phyloP scores from a whole-genome alignment of 1,284 basidiomycete genomes.

The Cutaneotrichosporon cavernicola region DNA sequence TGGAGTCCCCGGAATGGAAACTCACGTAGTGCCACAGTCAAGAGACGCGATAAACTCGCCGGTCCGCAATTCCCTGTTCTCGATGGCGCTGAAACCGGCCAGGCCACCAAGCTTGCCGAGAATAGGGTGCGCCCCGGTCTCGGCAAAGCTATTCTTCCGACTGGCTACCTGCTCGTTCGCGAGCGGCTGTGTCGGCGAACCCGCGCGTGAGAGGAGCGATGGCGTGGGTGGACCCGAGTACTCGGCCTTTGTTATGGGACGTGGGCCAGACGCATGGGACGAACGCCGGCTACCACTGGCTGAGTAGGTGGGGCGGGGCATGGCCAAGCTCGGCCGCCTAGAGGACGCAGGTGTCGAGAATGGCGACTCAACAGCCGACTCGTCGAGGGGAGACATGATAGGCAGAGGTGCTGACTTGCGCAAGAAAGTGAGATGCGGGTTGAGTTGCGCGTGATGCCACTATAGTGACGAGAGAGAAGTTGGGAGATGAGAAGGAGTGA shows the following conservation, averaged over 20 bases:
- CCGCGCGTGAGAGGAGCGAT: slow-evolving; percentile 49
- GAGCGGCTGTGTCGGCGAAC: slow-evolving; percentile 49
- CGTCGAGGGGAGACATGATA: slow-evolving; percentile 13
- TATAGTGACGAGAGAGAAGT: background rate
- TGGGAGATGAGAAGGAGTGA: background rate
- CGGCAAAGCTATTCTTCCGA: slow-evolving; percentile 28
- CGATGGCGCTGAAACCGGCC: slow-evolving; percentile 32
- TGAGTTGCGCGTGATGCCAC: too few species aligned
- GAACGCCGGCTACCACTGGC: slow-evolving; percentile 26
- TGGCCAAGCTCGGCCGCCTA: slow-evolving; percentile 4
- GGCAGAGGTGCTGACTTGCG: background rate
- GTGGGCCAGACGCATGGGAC: slow-evolving; percentile 40
- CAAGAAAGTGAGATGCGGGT: background rate
- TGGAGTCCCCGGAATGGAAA: slow-evolving; percentile 17
- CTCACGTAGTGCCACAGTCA: slow-evolving; percentile 90
- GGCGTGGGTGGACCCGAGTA: slow-evolving; percentile 47
- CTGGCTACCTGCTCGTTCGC: slow-evolving; percentile 39
- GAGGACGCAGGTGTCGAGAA: slow-evolving; percentile 29
- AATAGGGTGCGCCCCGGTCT: slow-evolving; percentile 9
- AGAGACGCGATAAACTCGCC: slow-evolving; percentile 79
- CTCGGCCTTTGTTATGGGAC: slow-evolving; percentile 42
- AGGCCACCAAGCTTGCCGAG: slow-evolving; percentile 29
- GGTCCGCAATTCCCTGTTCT: slow-evolving; percentile 33
- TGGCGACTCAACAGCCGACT: slow-evolving; percentile 26
- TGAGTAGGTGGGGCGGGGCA: slow-evolving; percentile 13